A percentile compares a stretch with the other conserved stretches of the same genome.
Conservation (phyloP, 768 basidiomycete genomes). For the Galerina marginata region DNA sequence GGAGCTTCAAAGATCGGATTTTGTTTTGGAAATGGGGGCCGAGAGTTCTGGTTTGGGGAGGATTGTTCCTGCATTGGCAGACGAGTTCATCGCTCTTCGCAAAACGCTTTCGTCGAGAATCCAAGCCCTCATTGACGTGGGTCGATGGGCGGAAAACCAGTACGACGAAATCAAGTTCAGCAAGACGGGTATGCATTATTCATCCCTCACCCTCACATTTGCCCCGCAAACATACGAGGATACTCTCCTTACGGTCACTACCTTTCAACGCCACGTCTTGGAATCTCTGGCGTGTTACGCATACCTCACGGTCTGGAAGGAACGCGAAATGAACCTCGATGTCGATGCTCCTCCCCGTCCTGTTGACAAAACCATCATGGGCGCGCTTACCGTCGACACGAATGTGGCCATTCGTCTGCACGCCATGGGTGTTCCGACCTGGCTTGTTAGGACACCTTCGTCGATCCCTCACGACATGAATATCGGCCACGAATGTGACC, state of each 20-base stretch:
- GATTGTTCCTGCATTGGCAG: too few relatives aligned
- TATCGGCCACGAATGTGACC: neutral
- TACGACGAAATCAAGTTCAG: too few relatives aligned
- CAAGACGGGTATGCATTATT: too few relatives aligned
- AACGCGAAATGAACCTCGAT: neutral
- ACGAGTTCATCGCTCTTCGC: too few relatives aligned
- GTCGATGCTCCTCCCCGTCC: too few relatives aligned
- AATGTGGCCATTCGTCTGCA: neutral
- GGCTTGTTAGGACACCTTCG: neutral
- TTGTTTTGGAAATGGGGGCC: too few relatives aligned
- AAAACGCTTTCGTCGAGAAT: too few relatives aligned
- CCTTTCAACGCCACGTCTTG: neutral
- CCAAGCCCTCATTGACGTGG: too few relatives aligned
- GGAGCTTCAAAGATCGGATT: neutral
- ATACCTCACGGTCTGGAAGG: neutral
- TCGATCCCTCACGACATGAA: neutral
- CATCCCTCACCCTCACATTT: too few relatives aligned
- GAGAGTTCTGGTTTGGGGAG: too few relatives aligned
- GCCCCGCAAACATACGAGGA: too few relatives aligned
- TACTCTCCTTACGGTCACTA: neutral
- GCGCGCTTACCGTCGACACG: neutral
- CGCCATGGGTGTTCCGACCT: neutral
- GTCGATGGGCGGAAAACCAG: too few relatives aligned
- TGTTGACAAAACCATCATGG: constrained; percentile 2
- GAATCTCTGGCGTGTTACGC: constrained; percentile 1